A percentile compares a stretch with the other conserved stretches of the same genome.
These are phyloP conservation scores for Pisolithus thermaeus DNA, from an alignment of 1,284 basidiomycete species.

Conservation along the genomic window DNA sequence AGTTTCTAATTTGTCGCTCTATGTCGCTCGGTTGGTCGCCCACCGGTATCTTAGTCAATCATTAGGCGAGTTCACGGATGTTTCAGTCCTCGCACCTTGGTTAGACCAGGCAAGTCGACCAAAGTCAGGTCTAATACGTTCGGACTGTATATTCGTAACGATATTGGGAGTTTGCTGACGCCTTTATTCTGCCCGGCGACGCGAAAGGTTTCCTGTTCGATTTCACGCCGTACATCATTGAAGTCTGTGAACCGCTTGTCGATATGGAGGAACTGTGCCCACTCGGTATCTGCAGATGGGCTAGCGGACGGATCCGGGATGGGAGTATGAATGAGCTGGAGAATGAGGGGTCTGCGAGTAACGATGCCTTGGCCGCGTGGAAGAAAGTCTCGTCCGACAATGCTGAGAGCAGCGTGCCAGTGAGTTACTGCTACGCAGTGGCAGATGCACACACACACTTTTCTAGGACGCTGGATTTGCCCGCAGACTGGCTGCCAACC, in stretches of 20 bases:
- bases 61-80: constrained; percentile 1
- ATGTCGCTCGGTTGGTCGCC: constrained; percentile 93
- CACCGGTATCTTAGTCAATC: constrained; percentile 66
- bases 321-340: constrained; percentile 92
- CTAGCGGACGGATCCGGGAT: constrained; percentile 41
- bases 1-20: constrained; percentile 90
- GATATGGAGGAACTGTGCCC: constrained; percentile 95
- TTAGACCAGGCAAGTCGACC: constrained; percentile 94
- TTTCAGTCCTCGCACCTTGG: constrained; percentile 62
- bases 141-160: constrained; percentile 91
- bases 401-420: constrained; percentile 40
- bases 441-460: constrained; percentile 46
- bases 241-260: constrained; percentile 97
- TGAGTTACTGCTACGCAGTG: constrained; percentile 6
- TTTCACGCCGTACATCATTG: constrained; percentile 90
- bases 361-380: constrained; percentile 94
- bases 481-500: constrained; percentile 84
- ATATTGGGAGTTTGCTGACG: constrained; percentile 92
- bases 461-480: constrained; percentile 83
- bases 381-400: constrained; percentile 94
- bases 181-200: constrained; percentile 99
- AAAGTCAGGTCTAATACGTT: constrained; percentile 93
- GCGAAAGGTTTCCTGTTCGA: constrained; percentile 96
- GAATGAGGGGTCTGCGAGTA: constrained; percentile 89
- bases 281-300: constrained; percentile 62